A percentile compares a stretch with the other conserved stretches of the same genome.
phyloP scores from a whole-genome alignment of 2,329 filamentous ascomycete genomes.

The Chalaropsis thielavioides region DNA sequence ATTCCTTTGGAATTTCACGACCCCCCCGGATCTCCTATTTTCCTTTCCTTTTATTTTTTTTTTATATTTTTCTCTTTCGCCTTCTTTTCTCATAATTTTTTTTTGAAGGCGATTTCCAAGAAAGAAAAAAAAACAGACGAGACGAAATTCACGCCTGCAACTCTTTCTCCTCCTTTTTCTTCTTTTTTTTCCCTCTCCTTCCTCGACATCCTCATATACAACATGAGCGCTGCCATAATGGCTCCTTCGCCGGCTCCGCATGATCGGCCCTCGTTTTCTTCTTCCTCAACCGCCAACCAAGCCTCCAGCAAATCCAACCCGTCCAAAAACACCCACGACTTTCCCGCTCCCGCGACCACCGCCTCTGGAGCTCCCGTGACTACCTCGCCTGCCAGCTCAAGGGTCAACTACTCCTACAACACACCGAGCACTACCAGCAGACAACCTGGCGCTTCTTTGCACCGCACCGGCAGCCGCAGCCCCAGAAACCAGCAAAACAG shows the following conservation, averaged over 20 bases:
- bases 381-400: conserved; percentile 32
- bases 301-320: conserved; percentile 8
- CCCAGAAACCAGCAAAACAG: conserved; percentile 22
- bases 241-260: conserved; percentile 53
- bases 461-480: conserved; percentile 18
- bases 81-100: neutral
- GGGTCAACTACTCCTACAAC: conserved; percentile 29
- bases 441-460: neutral
- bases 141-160: neutral
- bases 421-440: neutral
- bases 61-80: neutral
- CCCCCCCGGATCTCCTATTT: neutral
- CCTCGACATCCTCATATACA: conserved; percentile 22
- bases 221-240: conserved; percentile 56
- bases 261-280: conserved; percentile 41
- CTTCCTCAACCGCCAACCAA: conserved; percentile 22
- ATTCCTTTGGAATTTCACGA: neutral
- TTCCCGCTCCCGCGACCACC: conserved; percentile 20
- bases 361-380: conserved; percentile 25
- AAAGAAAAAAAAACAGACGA: neutral
- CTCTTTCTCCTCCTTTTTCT: neutral
- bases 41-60: neutral
- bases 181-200: neutral
- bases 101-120: neutral
- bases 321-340: conserved; percentile 28